Evolutionary conservation across 441 rosid genomes (phyloP), one percentile per base, ranked within the genome.

Genomic region (Mallotus repandus): DNA sequence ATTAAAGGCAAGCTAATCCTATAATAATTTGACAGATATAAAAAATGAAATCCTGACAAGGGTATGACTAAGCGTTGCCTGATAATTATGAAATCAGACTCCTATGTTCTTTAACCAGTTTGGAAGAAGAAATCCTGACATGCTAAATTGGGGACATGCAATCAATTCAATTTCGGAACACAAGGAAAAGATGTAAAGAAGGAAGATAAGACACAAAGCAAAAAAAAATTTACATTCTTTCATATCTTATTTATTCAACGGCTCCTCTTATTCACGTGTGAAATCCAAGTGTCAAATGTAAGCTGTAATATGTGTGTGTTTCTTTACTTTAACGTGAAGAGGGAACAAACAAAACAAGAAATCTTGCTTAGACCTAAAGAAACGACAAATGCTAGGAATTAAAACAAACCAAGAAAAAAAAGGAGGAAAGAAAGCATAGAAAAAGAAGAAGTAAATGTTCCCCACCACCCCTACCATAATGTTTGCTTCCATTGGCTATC

Each of bases 381-480:
- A 84, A 85, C 79, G 84, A 80, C 78, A 82, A 41, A 4, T 58
- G 70, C 22, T 46, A 57, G 63, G 21, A 18, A 63, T 57, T 53
- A 60, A 71, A 79, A 74, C 76, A 66, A 68, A 70, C 61, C 67
- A 41, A 75, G 75, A 43, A 46, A 73, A 81, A 83, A 79, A 81
- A n/a, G n/a, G n/a, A n/a, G n/a, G 76, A 74, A 79, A 54, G 9
- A 70, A 68, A 68, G 66, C 61, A 41, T 73, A 73, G 52, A 50
- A 74, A 81, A 82, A 80, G 81, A 76, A 72, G 79, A 81, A 82
- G 77, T 13, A 67, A 69, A 80, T 90, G 96, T 87, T 63, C 88
- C 98, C 98, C 83, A 86, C 87, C 85, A 70, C 69, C 84, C 87
- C 93, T 85, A 87, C 94, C 90, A 68, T 53, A 5, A 72, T 72